Evolutionary conservation across 768 basidiomycete genomes (phyloP).

Genomic region (Lentinula raphanica): DNA sequence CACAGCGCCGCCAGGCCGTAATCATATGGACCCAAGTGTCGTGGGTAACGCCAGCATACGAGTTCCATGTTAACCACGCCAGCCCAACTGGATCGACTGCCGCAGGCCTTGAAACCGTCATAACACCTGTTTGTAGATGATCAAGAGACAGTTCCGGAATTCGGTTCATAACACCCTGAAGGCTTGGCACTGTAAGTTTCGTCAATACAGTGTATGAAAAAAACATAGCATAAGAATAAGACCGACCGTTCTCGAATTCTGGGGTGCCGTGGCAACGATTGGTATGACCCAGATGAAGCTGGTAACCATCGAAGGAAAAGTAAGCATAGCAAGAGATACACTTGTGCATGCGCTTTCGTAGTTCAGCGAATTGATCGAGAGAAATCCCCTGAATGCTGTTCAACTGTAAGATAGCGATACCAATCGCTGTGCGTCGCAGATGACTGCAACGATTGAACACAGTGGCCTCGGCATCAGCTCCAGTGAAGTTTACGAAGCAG

Average conservation of each 20-base stretch:
- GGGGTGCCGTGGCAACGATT: not conserved
- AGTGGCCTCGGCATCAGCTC: not conserved
- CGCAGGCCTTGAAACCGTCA: not conserved
- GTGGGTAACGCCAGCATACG: not conserved
- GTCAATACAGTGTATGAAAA: no score
- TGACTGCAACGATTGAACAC: not conserved
- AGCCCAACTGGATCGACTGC: not conserved
- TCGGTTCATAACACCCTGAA: not conserved
- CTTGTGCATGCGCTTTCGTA: not conserved
- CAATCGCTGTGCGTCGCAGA: not conserved
- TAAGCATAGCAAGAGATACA: not conserved
- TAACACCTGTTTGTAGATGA: no score
- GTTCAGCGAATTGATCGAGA: not conserved
- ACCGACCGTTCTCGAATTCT: not conserved
- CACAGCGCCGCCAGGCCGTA: not conserved
- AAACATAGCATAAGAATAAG: no score
- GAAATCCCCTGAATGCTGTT: not conserved
- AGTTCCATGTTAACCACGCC: not conserved
- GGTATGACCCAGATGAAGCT: not conserved
- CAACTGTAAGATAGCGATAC: not conserved
- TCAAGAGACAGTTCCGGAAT: not conserved
- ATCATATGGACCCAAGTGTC: not conserved
- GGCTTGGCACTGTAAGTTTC: not conserved
- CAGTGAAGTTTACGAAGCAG: not conserved
- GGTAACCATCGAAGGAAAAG: not conserved